These are phyloP conservation scores for Phytophthora tentaculata DNA, from an alignment of 352 stramenopile species.

Conservation along the genomic window DNA sequence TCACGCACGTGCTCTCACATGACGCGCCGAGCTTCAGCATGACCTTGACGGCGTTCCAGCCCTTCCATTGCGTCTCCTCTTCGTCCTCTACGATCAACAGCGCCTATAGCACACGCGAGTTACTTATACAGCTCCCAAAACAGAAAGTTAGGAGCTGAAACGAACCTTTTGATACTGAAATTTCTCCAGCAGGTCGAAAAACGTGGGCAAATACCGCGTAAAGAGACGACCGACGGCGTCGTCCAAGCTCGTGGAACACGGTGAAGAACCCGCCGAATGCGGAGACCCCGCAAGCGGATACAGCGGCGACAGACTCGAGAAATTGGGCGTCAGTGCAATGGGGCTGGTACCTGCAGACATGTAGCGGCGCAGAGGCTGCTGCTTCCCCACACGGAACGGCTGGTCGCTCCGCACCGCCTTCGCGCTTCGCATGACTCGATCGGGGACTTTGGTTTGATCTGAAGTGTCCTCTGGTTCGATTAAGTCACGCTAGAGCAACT, in stretches of 20 bases:
- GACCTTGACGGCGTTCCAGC: conserved; percentile 56
- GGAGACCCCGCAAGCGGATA: conserved; percentile 45
- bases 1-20: conserved; percentile 68
- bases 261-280: conserved; percentile 23
- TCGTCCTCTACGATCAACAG: conserved; percentile 49
- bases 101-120: conserved; percentile 35
- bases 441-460: background rate
- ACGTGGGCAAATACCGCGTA: conserved; percentile 57
- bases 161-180: conserved; percentile 67
- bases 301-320: conserved; percentile 51
- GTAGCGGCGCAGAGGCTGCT: conserved; percentile 30
- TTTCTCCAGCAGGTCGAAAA: conserved; percentile 68
- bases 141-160: background rate
- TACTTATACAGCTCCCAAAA: background rate
- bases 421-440: conserved; percentile 7
- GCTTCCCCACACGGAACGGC: conserved; percentile 17
- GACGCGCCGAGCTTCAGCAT: conserved; percentile 67
- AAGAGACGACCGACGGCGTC: conserved; percentile 57
- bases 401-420: conserved; percentile 36
- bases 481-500: background rate
- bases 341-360: conserved; percentile 53
- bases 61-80: conserved; percentile 50
- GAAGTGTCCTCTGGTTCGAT: background rate
- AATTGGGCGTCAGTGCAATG: conserved; percentile 48
- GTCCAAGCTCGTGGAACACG: conserved; percentile 38